These are phyloP conservation scores for Saccharomycopsis amapae DNA, from an alignment of 805 yeast species.

Conservation along the genomic window DNA sequence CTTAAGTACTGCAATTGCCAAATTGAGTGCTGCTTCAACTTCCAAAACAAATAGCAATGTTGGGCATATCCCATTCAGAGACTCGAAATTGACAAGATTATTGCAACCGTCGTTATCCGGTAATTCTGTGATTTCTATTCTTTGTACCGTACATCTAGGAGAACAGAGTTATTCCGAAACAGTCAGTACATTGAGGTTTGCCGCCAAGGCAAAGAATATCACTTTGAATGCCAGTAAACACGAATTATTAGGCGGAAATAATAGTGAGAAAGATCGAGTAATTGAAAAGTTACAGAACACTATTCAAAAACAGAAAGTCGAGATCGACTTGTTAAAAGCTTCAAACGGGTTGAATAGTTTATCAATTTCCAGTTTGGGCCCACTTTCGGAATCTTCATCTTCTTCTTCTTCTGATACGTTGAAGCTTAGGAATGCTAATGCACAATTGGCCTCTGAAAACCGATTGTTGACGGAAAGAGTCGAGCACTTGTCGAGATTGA, in stretches of 20 bases:
- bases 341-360: slow-evolving; percentile 13
- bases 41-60: slow-evolving; percentile 24
- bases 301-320: slow-evolving; percentile 52
- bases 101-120: slow-evolving; percentile 92
- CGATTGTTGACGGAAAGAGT: slow-evolving; percentile 55
- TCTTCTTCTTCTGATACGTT: background rate
- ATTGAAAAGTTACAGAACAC: slow-evolving; percentile 52
- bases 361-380: background rate
- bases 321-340: slow-evolving; percentile 36
- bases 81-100: slow-evolving; percentile 82
- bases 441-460: slow-evolving; percentile 55
- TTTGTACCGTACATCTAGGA: slow-evolving; percentile 79
- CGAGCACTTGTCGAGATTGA: slow-evolving; percentile 60
- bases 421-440: slow-evolving; percentile 28
- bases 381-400: no score
- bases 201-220: slow-evolving; percentile 87
- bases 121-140: slow-evolving; percentile 69
- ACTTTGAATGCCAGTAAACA: slow-evolving; percentile 57
- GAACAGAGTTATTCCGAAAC: slow-evolving; percentile 65
- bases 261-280: slow-evolving; percentile 40
- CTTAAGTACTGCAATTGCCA: slow-evolving; percentile 85
- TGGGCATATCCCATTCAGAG: slow-evolving; percentile 86
- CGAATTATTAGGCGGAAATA: slow-evolving; percentile 27
- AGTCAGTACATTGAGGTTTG: slow-evolving; percentile 80
- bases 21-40: slow-evolving; percentile 43